A percentile compares a stretch with the other conserved stretches of the same genome.
Conservation (phyloP, 768 basidiomycete species). For the Lentinus tigrinus region DNA sequence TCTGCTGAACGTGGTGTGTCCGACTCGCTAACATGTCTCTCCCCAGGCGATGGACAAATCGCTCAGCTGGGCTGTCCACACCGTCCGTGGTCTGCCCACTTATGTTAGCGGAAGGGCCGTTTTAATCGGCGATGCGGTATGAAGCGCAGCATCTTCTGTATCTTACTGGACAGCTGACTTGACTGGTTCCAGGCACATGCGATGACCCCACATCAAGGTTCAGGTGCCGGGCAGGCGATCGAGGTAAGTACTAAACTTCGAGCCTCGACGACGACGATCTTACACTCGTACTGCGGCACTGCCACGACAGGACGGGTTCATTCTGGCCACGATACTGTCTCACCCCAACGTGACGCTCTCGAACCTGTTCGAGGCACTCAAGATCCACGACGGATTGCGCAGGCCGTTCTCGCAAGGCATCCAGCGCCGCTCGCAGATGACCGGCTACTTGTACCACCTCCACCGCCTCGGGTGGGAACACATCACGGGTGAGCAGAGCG, state of each 20-base stretch:
- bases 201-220: slow-evolving; percentile 45
- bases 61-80: slow-evolving; percentile 24
- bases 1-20: not conserved
- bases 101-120: slow-evolving; percentile 23
- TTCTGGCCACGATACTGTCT: slow-evolving; percentile 30
- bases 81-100: slow-evolving; percentile 14
- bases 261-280: not conserved
- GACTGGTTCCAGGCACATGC: slow-evolving; percentile 23
- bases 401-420: slow-evolving; percentile 30
- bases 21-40: not conserved
- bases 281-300: not conserved
- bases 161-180: not conserved
- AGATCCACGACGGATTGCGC: slow-evolving; percentile 32
- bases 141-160: not conserved
- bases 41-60: slow-evolving; percentile 14
- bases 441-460: slow-evolving; percentile 28
- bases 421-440: slow-evolving; percentile 15
- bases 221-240: slow-evolving; percentile 51
- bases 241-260: slow-evolving; percentile 32
- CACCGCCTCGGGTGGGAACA: not conserved
- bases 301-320: slow-evolving; percentile 26
- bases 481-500: slow-evolving; percentile 1
- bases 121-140: slow-evolving; percentile 30
- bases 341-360: slow-evolving; percentile 22
- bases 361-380: slow-evolving; percentile 29